Evolutionary conservation across 1,284 basidiomycete genomes (phyloP).

Genomic region (Ganoderma lucidum): DNA sequence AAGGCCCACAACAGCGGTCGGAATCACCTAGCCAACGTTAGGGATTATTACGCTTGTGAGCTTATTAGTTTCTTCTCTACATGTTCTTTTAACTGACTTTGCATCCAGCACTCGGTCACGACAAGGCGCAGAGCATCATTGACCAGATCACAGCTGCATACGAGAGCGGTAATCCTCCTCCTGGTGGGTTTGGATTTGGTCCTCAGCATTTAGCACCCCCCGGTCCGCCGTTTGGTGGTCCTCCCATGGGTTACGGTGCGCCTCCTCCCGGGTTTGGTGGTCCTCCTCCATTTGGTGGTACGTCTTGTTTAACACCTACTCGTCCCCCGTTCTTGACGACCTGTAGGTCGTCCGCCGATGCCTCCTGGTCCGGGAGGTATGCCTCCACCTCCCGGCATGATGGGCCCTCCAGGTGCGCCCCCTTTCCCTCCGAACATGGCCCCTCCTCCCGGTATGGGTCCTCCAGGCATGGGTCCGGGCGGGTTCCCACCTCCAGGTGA

Average conservation of each 20-base stretch:
- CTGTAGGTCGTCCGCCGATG: conserved; percentile 70
- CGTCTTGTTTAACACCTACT: conserved; percentile 39
- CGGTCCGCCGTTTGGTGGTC: conserved; percentile 51
- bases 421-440: conserved; percentile 45
- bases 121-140: conserved; percentile 95
- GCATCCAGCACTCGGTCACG: conserved; percentile 85
- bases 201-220: conserved; percentile 68
- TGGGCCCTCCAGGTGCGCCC: conserved; percentile 51
- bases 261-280: conserved; percentile 48
- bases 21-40: conserved; percentile 95
- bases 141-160: conserved; percentile 95
- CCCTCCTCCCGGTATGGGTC: conserved; percentile 45
- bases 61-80: conserved; percentile 5
- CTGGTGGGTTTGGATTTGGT: conserved; percentile 83
- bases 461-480: conserved; percentile 46
- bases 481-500: conserved; percentile 40
- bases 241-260: conserved; percentile 57
- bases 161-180: conserved; percentile 84
- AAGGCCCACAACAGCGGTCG: conserved; percentile 98
- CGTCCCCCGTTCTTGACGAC: conserved; percentile 18
- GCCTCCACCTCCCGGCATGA: conserved; percentile 56
- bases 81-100: conserved; percentile 25
- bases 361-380: conserved; percentile 57
- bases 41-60: conserved; percentile 96
- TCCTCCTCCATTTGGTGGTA: conserved; percentile 57